Conservation (phyloP, 805 yeast species). For the Candida parachauliodes region DNA sequence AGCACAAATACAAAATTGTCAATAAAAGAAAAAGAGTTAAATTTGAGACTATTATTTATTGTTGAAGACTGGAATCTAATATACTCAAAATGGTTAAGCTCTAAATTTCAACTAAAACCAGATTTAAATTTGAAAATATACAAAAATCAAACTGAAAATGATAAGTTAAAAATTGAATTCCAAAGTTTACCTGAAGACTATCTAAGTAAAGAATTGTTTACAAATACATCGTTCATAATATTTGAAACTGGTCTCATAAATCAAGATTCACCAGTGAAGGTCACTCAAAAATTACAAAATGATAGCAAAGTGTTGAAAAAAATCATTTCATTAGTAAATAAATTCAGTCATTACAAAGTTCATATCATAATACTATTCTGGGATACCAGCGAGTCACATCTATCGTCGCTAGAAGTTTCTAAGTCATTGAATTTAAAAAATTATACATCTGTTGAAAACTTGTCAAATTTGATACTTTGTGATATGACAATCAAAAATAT, state of each 20-base stretch:
- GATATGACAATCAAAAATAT: constrained; percentile 28
- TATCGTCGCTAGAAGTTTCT: constrained; percentile 14
- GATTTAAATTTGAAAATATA: constrained; percentile 25
- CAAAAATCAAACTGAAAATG: constrained; percentile 20
- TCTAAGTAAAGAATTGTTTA: constrained; percentile 34
- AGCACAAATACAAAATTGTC: constrained; percentile 23
- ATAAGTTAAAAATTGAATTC: constrained; percentile 29
- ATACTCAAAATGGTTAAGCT: constrained; percentile 48
- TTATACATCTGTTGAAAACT: constrained; percentile 10
- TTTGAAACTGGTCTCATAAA: constrained; percentile 49
- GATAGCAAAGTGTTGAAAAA: constrained; percentile 36
- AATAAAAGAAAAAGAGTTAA: constrained; percentile 16
- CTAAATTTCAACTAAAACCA: constrained; percentile 38
- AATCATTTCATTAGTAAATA: constrained; percentile 29
- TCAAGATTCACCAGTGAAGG: constrained; percentile 9
- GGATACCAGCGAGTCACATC: constrained; percentile 26
- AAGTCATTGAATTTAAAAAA: constrained; percentile 15
- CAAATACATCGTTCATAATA: constrained; percentile 40
- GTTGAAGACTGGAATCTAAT: constrained; percentile 47
- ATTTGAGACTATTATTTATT: constrained; percentile 37
- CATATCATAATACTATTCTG: constrained; percentile 42
- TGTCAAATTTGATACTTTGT: constrained; percentile 24
- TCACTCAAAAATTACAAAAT: constrained; percentile 30
- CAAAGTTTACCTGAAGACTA: constrained; percentile 40
- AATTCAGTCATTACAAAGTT: constrained; percentile 34